Evolutionary conservation across 73 alveolate species (phyloP).

Genomic region (Effrenium voratum): DNA sequence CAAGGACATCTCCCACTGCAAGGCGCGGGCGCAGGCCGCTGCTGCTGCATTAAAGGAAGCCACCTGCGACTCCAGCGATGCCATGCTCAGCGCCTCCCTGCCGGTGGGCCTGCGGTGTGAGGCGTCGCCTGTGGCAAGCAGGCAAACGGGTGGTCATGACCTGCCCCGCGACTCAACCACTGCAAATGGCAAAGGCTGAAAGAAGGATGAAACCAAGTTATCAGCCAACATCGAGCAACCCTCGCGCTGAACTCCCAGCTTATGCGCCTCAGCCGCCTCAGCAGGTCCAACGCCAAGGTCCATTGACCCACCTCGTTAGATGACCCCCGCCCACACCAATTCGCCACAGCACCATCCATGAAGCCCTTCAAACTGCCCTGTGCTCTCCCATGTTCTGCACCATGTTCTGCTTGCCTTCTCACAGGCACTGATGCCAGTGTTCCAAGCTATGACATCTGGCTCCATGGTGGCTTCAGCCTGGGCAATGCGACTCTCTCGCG

Average conservation of each 20-base stretch:
- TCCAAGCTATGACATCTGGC: not conserved
- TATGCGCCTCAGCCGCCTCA: not conserved
- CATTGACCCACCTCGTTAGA: conserved; percentile 5
- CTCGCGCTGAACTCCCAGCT: no score
- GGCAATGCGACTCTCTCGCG: no score
- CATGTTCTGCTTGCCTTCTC: not conserved
- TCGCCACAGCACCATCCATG: not conserved
- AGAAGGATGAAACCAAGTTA: no score
- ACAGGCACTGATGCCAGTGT: conserved; percentile 32
- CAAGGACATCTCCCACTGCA: conserved; percentile 42
- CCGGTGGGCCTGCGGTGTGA: no score
- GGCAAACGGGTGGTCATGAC: no score
- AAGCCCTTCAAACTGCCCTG: not conserved
- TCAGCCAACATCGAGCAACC: no score
- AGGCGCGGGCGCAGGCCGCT: conserved; percentile 18
- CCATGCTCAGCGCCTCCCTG: no score
- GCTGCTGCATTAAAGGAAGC: conserved; percentile 21
- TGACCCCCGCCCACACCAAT: not conserved
- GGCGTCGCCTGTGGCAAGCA: no score
- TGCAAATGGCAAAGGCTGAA: no score
- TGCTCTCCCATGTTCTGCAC: not conserved
- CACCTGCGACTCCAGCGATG: not conserved
- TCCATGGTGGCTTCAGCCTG: not conserved
- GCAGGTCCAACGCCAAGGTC: conserved; percentile 1
- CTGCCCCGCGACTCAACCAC: no score